Base-by-base conservation (phyloP, 2,329 filamentous ascomycete genomes). In the Laburnicola sp. region DNA sequence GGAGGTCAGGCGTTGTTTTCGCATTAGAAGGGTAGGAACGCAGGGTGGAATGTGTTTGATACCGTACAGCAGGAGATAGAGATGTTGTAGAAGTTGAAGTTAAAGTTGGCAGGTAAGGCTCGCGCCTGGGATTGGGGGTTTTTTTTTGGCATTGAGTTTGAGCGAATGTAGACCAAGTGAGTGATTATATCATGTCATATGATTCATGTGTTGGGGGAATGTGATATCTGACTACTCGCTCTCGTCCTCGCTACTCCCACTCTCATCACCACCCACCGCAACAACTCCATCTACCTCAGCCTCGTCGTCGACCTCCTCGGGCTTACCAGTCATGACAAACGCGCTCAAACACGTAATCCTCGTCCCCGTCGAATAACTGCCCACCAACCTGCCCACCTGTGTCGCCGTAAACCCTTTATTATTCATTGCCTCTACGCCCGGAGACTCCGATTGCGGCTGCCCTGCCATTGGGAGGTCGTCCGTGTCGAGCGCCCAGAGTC, bases 261-360 rank as follows among this genome's bases (percentile, higher is more conserved):
- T n/a, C n/a, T 53, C 55, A 34, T 54, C 56, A 38, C 45, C 48
- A 11, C 59, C 50, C n/a, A 52, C 56, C 36, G 64, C 60, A 4
- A 41, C 47, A n/a, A 57, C 53, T 6, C 45, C 48, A 27, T 58
- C 57, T 34, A 48, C 56, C 5, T 58, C 57, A 1, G 59, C 57
- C 6, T 62, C 60, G 16, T 59, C 60, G 28, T 68, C 65, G 3
- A 50, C 63, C 6, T 64, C 62, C 10, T 68, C 68, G 1, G 68
- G 59, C 21, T 51, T 63, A 1, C 70, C 71, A 71, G 89, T 82
- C 90, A 97, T 95, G 57, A 89, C 78, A 76, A 96, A 97, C 22
- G 87, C 87, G 62, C 85, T 86, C 64, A 97, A 69, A 70, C 94
- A 97, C 32, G 92, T 97, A 60, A 97, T 91, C 50, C 94, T 81